Base-by-base conservation (phyloP, 805 yeast genomes). In the Ogataea degrootiae region DNA sequence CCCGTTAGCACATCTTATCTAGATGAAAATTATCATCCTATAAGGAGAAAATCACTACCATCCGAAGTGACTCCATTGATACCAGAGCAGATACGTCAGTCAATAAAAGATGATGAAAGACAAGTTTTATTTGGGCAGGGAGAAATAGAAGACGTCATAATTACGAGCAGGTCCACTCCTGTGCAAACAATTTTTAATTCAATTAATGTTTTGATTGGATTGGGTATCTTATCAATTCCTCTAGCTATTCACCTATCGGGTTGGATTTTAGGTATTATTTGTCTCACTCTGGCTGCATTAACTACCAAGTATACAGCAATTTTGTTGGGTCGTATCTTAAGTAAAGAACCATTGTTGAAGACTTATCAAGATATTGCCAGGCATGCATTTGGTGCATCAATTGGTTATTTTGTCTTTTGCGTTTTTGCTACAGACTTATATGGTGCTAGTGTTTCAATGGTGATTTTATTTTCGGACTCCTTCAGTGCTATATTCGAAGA, bases 101-200 rank as follows among this genome's bases (percentile, higher is more conserved):
- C 29, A 31, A 22, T 45, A 21, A 42, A 42, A 41, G 45, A 45
- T 43, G 46, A 43, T 34, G 50, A 39, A 15, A 34, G 42, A 35
- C 40, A 23, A 12, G 31, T 43, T 4, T 15, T 37, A 11, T 41
- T 44, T 14, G 35, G 14, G 9, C 49, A 48, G 16, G 51, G 43
- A 34, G 53, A 54, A 31, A 44, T 37, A 6, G 33, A 31, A 21
- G 54, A 52, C 5, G 34, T 46, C 3, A 45, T 55, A 8, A 52
- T 55, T 35, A 54, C 67, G 8, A 70, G 69, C 7, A 73, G 66
- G 53, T 78, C 84, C 7, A 87, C 94, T 0, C 81, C 80, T 0
- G 80, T 86, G 1, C 95, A 86, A 61, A 86, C 95, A 0, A 69
- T 84, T 5, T 85, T 86, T 71, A 87, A 87, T 56, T 82, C 91